Base-by-base conservation (phyloP, 1,284 basidiomycete genomes). In the Entoloma clypeatum region DNA sequence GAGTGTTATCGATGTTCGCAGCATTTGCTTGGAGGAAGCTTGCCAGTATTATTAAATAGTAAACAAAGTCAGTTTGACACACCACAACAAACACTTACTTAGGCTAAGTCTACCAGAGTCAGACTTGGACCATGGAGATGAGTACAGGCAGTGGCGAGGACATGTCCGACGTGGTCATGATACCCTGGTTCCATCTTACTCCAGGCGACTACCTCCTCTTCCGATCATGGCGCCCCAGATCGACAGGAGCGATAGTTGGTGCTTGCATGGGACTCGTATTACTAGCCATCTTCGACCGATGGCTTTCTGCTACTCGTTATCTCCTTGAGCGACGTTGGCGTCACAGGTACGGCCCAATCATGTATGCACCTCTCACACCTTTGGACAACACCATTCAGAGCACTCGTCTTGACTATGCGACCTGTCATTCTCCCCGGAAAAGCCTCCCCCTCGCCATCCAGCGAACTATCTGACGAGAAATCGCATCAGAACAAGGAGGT, bases 181-280 rank as follows among this genome's bases (percentile, higher is more conserved):
- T 63, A 2, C 76, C 81, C 1, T 85, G 71, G 58, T 62, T 89
- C 16, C 86, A 88, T 55, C 81, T 86, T 49, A 68, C 70, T 10
- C 62, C 65, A 4, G 74, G 75, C 4, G 84, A 87, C 49, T 63
- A 67, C 33, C 68, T 92, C 3, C 73, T 79, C 61, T 90, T 92
- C 67, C 56, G 75, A 48, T 64, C 71, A 1, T 87, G 85, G 80
- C 64, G 63, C 2, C 89, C 90, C 0, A 69, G 67, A 0, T 79
- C 81, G 1, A 52, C 68, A 8, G 86, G 84, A 21, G 79, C 82
- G 0, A 74, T 88, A 19, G 77, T 75, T 11, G 88, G 85, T 2
- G 85, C 86, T 31, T 86, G 80, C 57, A 70, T 92, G 43, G 81
- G 73, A 0, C 67, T 92, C 16, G 69, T 84, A 52, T 31, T 80